Evolutionary conservation across 192 early-diverging fungal genomes (phyloP), one percentile per base, ranked within the genome.

Genomic region (Lunasporangiospora selenospora): DNA sequence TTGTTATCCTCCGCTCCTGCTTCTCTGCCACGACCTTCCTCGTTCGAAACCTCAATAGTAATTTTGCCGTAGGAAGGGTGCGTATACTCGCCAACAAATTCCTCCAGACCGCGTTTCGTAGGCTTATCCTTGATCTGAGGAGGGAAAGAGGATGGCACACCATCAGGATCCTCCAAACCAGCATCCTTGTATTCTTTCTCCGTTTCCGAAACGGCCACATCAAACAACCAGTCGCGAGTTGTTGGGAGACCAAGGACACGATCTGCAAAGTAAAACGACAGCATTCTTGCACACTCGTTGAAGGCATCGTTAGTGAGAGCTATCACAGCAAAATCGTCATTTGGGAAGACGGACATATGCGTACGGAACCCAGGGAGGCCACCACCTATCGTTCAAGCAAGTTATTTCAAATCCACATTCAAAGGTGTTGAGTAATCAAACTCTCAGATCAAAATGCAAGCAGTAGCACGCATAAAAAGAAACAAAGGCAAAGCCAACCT

Each of bases 171-270:
- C 24, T 1, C 15, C 10, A 8, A 58, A 8, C 18, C 4, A 12
- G 23, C 5, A 23, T 39, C 34, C 18, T 24, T 24, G 3, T 3
- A 15, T 24, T 53, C 26, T 31, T 24, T 15, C 36, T 21, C 4
- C 21, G 45, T 47, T 47, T 47, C 6, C 9, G 24, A 6, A 18
- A 47, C 45, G 7, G 45, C 45, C 12, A 47, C 27, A 47, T 47
- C 45, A 47, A 47, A 47, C 29, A 50, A 31, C 60, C 60, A 62
- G 39, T 62, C 50, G 21, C 45, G 60, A 44, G 60, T 62, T 18
- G 10, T 29, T 21, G 39, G 60, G 10, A 62, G 50, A 8, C 24
- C 40, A 4, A 62, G 31, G 49, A 62, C 15, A 26, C 39, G 32
- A 31, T 62, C 60, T 4, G 49, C 60, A 34, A 62, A 24, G 21